Percentiles rank a stretch among this genome's conserved stretches.
Evolutionary conservation across 106 monocot genomes (phyloP).

Genomic region (Dioscorea alata): DNA sequence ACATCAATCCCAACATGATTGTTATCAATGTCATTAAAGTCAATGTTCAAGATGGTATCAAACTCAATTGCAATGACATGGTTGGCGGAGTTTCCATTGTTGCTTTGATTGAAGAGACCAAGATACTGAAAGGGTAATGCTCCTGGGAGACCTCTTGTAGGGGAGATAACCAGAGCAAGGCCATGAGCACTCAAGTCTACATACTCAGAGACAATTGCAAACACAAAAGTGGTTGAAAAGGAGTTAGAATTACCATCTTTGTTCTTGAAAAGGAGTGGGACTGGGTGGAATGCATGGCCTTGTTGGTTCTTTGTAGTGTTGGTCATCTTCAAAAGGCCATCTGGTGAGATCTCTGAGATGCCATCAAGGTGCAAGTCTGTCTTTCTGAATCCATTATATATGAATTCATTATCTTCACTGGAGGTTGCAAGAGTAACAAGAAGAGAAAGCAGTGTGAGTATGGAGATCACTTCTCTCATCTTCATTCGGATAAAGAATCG

Average conservation of each 20-base stretch:
- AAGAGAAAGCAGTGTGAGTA: no score
- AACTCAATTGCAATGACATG: constrained; percentile 38
- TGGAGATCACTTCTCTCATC: no score
- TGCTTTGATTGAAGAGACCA: constrained; percentile 26
- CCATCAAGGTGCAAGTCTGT: constrained; percentile 13
- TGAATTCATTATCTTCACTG: background rate
- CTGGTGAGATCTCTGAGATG: constrained; percentile 8
- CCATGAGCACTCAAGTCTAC: constrained; percentile 21
- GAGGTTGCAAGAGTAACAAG: background rate
- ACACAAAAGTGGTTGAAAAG: constrained; percentile 19
- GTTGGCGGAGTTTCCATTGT: constrained; percentile 29
- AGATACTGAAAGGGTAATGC: constrained; percentile 33
- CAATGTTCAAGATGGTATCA: constrained; percentile 36
- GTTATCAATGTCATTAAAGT: constrained; percentile 37
- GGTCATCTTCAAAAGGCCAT: constrained; percentile 23
- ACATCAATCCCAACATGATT: constrained; percentile 38
- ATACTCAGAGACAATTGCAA: constrained; percentile 19
- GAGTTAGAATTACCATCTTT: constrained; percentile 9
- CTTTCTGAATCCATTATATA: background rate
- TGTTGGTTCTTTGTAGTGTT: constrained; percentile 22
- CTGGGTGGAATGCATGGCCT: constrained; percentile 29
- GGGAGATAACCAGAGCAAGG: constrained; percentile 24
- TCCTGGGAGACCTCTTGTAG: constrained; percentile 6
- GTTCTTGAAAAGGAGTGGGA: constrained; percentile 18
- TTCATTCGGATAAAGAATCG: no score